phyloP scores from a whole-genome alignment of 352 stramenopile species.

The Phytophthora melonis region DNA sequence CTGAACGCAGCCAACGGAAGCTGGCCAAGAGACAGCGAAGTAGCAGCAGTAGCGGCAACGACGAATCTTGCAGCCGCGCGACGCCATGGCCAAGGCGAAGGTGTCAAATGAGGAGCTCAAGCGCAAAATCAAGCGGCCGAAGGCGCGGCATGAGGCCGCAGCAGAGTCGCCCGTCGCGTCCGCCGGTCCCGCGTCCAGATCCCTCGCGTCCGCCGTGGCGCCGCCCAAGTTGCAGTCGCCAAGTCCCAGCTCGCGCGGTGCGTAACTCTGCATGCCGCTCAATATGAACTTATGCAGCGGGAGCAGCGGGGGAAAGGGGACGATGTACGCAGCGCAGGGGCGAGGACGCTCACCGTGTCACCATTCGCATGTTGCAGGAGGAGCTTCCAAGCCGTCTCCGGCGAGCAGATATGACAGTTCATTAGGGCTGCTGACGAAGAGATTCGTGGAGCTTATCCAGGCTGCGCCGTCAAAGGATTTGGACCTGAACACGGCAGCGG shows the following conservation, averaged over 20 bases:
- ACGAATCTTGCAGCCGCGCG: conserved; percentile 8
- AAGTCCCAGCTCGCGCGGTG: conserved; percentile 54
- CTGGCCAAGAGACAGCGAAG: conserved; percentile 34
- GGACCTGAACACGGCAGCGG: conserved; percentile 95
- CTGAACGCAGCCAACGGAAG: conserved; percentile 31
- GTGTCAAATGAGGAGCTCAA: conserved; percentile 71
- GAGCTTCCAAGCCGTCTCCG: conserved; percentile 65
- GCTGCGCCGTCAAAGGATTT: conserved; percentile 88
- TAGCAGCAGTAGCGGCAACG: conserved; percentile 12
- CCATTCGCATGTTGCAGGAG: conserved; percentile 11
- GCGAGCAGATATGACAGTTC: conserved; percentile 96
- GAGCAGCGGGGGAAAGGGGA: not conserved
- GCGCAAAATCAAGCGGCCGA: conserved; percentile 72
- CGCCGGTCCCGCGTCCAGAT: conserved; percentile 24
- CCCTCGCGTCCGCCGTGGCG: conserved; percentile 26
- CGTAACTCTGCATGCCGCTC: not conserved
- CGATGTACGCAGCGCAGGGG: not conserved
- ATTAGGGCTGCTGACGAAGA: conserved; percentile 96
- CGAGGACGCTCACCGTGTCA: not conserved
- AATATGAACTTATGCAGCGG: not conserved
- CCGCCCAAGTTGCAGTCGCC: conserved; percentile 59
- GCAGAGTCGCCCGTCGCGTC: conserved; percentile 25
- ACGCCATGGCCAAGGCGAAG: conserved; percentile 68
- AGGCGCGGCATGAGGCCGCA: conserved; percentile 49
- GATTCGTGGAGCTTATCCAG: conserved; percentile 97